Evolutionary conservation across 164 flowering plant species (phyloP).

Genomic region (Vitis amurensis): DNA sequence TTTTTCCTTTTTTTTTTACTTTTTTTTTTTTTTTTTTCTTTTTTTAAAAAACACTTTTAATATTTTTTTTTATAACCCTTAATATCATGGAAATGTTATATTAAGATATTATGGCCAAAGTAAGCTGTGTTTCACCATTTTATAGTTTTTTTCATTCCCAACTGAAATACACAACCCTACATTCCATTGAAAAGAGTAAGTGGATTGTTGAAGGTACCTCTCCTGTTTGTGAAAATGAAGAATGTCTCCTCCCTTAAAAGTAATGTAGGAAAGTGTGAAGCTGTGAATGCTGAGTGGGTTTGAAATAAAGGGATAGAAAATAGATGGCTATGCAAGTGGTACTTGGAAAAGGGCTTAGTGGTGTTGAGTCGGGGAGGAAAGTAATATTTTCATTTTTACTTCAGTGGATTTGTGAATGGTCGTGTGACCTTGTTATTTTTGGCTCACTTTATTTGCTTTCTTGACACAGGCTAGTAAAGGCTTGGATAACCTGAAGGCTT

Average conservation of each 20-base stretch:
- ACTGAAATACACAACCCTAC: background rate
- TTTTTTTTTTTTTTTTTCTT: no score
- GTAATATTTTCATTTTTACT: background rate
- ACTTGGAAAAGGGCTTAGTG: background rate
- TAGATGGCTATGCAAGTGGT: background rate
- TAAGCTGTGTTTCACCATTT: background rate
- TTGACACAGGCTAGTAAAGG: slow-evolving; percentile 47
- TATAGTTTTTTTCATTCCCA: background rate
- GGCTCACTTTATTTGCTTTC: background rate
- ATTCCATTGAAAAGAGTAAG: background rate
- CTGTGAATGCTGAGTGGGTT: background rate
- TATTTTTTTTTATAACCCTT: no score
- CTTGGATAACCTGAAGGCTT: slow-evolving; percentile 50
- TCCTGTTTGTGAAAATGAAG: background rate
- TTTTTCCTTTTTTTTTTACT: no score
- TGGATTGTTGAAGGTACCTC: background rate
- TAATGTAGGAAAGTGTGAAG: background rate
- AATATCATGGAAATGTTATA: background rate
- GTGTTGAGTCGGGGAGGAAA: background rate
- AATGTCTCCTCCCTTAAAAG: no score
- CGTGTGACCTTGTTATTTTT: background rate
- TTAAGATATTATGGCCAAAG: background rate
- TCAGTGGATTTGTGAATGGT: background rate
- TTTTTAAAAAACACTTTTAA: no score
- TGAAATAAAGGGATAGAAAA: background rate